Conservation (phyloP, 805 yeast species). For the Priceomyces medius region DNA sequence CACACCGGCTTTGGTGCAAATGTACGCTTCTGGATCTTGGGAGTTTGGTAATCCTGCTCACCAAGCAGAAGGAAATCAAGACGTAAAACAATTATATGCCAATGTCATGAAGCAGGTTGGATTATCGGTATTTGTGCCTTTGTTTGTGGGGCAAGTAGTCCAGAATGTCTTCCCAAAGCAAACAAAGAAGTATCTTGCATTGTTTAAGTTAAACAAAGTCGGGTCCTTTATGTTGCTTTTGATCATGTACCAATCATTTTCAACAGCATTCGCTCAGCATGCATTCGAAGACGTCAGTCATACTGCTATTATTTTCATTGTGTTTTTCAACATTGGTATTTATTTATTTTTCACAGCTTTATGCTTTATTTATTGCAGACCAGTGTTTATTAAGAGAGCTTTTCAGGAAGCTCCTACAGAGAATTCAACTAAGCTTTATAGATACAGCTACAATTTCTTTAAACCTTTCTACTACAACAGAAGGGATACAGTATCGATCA, state of each 20-base stretch:
- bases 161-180: constrained; percentile 70
- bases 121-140: constrained; percentile 75
- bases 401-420: constrained; percentile 50
- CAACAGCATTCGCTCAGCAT: constrained; percentile 81
- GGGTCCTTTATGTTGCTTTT: constrained; percentile 78
- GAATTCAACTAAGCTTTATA: constrained; percentile 46
- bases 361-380: constrained; percentile 61
- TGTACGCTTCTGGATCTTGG: constrained; percentile 63
- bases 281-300: constrained; percentile 73
- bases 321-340: constrained; percentile 79
- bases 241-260: constrained; percentile 76
- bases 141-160: constrained; percentile 82
- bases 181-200: constrained; percentile 57
- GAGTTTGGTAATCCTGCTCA: constrained; percentile 71
- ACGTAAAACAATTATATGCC: constrained; percentile 59
- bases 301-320: constrained; percentile 68
- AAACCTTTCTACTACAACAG: constrained; percentile 70
- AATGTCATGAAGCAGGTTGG: constrained; percentile 89
- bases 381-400: constrained; percentile 44
- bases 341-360: constrained; percentile 73
- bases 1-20: constrained; percentile 80
- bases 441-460: constrained; percentile 40
- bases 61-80: constrained; percentile 46
- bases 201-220: constrained; percentile 63
- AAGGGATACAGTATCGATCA: constrained; percentile 70